Evolutionary conservation across 331 rosid species (phyloP).

Genomic region (Telfairia occidentalis): DNA sequence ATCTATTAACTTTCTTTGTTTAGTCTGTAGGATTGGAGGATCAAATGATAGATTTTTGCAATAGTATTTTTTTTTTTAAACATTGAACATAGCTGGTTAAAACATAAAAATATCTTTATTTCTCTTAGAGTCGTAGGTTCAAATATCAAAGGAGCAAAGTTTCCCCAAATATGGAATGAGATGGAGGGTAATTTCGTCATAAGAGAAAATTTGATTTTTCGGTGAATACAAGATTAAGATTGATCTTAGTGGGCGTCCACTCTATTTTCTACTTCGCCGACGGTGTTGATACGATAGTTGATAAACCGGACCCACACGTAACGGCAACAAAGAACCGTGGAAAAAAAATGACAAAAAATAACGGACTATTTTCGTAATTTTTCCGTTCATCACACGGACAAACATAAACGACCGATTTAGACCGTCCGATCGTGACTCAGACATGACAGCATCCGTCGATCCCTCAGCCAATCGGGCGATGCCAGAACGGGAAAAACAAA

Average conservation of each 20-base stretch:
- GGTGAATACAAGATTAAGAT: background rate
- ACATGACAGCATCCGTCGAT: background rate
- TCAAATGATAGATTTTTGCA: too few species aligned
- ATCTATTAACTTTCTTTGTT: too few species aligned
- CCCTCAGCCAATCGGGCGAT: background rate
- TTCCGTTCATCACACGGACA: conserved; percentile 14
- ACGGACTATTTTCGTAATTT: conserved; percentile 1
- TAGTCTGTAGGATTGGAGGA: too few species aligned
- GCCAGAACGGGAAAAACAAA: background rate
- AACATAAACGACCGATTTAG: background rate
- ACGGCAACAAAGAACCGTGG: background rate
- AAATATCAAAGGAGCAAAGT: too few species aligned
- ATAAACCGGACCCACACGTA: conserved; percentile 11
- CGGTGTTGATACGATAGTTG: background rate
- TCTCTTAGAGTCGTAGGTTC: too few species aligned
- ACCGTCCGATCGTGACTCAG: conserved; percentile 14
- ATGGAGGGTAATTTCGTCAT: background rate
- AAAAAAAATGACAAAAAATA: background rate
- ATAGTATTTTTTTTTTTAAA: too few species aligned
- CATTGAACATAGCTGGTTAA: too few species aligned
- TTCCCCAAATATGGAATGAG: background rate
- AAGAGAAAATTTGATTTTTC: background rate
- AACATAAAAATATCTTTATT: too few species aligned
- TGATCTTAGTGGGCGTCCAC: conserved; percentile 6
- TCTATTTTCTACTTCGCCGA: background rate